Evolutionary conservation across 2,329 filamentous ascomycete genomes (phyloP), one percentile per base, ranked within the genome.

Genomic region (Alternaria ventricosa): DNA sequence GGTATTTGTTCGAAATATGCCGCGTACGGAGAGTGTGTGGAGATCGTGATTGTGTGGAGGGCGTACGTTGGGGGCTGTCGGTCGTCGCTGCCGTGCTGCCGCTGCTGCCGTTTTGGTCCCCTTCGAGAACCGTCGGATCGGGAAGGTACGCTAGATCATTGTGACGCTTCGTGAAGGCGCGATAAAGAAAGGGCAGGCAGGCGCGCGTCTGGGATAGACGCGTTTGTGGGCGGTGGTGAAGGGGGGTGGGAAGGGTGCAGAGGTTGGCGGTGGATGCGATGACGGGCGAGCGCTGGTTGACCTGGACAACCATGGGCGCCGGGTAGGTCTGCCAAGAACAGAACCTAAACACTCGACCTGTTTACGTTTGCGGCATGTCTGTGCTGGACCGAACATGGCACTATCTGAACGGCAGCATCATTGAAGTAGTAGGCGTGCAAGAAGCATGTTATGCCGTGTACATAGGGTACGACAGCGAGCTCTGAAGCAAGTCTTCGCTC

Each of bases 261-360:
- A 75, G 76, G 76, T 72, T 76, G 75, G 76, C 68, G 64, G 70
- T 71, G 57, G 44, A 46, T 63, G 60, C 55, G 68, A 65, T 66
- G 66, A 60, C 56, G 57, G 68, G 63, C 61, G 57, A 60, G 62
- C 66, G 66, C 54, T 61, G 25, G 60, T 70, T 66, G 70, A 74
- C 69, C 61, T 67, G 58, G 70, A 66, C 61, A 63, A 63, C 60
- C 56, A 63, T 56, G 49, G 36, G 46, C 61, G 50, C 60, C 50
- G 57, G 56, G 50, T 55, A 56, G 36, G 51, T 13, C 36, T 60
- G 70, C 75, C 71, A 75, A 73, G 75, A 33, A 60, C 22, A 60
- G 60, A 55, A 63, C 67, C 70, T 68, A 72, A 73, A 75, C 72
- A 73, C 61, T 57, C 30, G 33, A 53, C 53, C 64, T 73, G 71